Evolutionary conservation across 2,329 filamentous ascomycete species (phyloP), one percentile per base, ranked within the genome.

Genomic region (Ceratocystis alfenasii): DNA sequence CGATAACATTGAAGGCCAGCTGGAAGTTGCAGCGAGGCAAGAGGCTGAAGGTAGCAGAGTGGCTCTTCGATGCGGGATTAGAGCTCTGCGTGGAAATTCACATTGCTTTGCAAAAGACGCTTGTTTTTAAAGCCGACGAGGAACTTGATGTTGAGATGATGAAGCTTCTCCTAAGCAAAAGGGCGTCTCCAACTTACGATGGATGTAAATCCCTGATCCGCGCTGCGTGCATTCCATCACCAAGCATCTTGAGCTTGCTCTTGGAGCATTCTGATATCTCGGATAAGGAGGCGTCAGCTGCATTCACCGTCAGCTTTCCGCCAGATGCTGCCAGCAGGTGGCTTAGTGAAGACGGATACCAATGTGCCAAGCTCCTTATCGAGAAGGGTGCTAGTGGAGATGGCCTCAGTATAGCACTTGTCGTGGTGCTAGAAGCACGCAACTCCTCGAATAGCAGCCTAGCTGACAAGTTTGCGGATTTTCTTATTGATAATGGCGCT

Each of bases 61-160:
- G 79, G 75, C 73, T 85, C 3, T 79, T 84, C 66, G 75, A 77
- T 25, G 81, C 80, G 1, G 81, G 80, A 0, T 73, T 83, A 62
- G 72, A 76, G 0, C 74, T 76, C 0, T 76, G 75, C 0, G 79
- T 79, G n/a, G 78, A 82, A 17, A 71, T 84, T 0, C 77, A 84
- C 68, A 75, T 78, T 5, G 75, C 78, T 0, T 72, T 85, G 20
- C 78, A 78, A 68, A 78, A 80, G 65, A 80, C 78, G 0, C 76
- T 84, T 6, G 81, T 80, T n/a, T 79, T 81, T 6, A 45, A 65
- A 22, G 20, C 44, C 15, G 67, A 36, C 12, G 61, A 66, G 10
- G 46, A 57, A 41, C 48, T 53, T 12, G 64, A 66, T 48, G n/a
- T 63, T 7, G 61, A 59, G 2, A 33, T 68, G 20, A 59, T 66